Percentiles rank a stretch among this genome's conserved stretches.
These are phyloP conservation scores for Whalleya microplaca DNA, from an alignment of 2,329 filamentous ascomycete species.

Conservation along the genomic window DNA sequence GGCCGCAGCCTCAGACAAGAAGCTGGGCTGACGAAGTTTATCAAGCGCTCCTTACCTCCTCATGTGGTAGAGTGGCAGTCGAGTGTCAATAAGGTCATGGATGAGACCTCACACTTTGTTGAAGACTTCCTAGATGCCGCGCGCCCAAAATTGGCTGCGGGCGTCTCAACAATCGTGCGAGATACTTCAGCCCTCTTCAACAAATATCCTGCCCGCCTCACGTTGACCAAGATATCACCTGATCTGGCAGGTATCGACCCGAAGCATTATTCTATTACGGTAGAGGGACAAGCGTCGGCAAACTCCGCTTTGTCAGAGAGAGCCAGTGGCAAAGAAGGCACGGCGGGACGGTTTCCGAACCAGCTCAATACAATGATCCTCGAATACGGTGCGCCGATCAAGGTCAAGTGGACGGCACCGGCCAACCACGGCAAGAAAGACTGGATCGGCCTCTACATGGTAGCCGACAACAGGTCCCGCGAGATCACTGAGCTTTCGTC, in stretches of 20 bases:
- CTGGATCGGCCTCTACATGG: conserved; percentile 96
- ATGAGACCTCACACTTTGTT: conserved; percentile 84
- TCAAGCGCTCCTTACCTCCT: conserved; percentile 82
- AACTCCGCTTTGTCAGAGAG: conserved; percentile 58
- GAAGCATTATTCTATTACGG: conserved; percentile 76
- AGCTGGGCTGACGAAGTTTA: conserved; percentile 88
- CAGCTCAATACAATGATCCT: conserved; percentile 76
- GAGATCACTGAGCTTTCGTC: conserved; percentile 84
- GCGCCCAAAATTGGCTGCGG: conserved; percentile 81
- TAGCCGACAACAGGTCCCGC: conserved; percentile 88
- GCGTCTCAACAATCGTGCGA: conserved; percentile 83
- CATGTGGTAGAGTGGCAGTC: conserved; percentile 83
- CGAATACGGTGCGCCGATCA: conserved; percentile 88
- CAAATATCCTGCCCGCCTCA: conserved; percentile 84
- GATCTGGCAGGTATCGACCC: conserved; percentile 81
- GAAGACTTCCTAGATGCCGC: conserved; percentile 89
- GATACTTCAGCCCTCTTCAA: conserved; percentile 89
- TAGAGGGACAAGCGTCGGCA: conserved; percentile 67
- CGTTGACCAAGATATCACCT: conserved; percentile 76
- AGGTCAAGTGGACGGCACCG: conserved; percentile 88
- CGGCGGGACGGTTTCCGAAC: conserved; percentile 68
- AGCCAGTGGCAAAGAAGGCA: conserved; percentile 73
- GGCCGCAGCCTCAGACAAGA: conserved; percentile 81
- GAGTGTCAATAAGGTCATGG: conserved; percentile 84
- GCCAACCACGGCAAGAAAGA: conserved; percentile 86